phyloP scores from a whole-genome alignment of 495 filamentous ascomycete species.

The Penicillium egyptiacum region DNA sequence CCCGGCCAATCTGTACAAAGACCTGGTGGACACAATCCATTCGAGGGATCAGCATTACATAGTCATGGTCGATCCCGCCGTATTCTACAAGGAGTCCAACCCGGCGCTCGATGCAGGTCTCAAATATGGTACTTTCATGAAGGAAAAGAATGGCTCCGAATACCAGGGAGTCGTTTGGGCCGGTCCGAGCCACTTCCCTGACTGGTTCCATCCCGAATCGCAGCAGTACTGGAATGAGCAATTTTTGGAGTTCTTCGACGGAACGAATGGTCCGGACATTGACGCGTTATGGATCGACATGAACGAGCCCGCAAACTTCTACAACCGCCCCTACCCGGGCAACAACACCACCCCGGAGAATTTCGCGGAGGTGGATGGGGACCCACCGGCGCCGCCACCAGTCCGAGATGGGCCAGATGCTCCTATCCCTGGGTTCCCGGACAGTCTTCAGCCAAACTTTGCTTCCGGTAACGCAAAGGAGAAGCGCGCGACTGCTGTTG shows the following conservation, averaged over 20 bases:
- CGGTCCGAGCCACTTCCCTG: constrained; percentile 28
- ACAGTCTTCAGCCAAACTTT: constrained; percentile 24
- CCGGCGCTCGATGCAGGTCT: constrained; percentile 15
- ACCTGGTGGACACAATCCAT: constrained; percentile 23
- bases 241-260: constrained; percentile 15
- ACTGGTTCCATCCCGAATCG: constrained; percentile 25
- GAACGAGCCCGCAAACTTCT: constrained; percentile 27
- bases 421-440: constrained; percentile 24
- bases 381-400: constrained; percentile 21
- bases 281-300: constrained; percentile 32
- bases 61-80: constrained; percentile 28
- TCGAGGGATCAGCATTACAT: constrained; percentile 23
- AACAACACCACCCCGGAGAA: constrained; percentile 17
- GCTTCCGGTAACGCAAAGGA: constrained; percentile 4
- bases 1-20: constrained; percentile 11
- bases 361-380: constrained; percentile 16
- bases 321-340: constrained; percentile 15
- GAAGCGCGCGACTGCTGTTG: constrained; percentile 6
- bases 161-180: constrained; percentile 29
- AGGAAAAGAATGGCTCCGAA: constrained; percentile 15
- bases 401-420: constrained; percentile 17
- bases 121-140: constrained; percentile 22
- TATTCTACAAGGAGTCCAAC: constrained; percentile 17
- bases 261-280: constrained; percentile 18
- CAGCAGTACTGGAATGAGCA: constrained; percentile 28